These are phyloP conservation scores for Astrothelium macrocarpum DNA, from an alignment of 495 filamentous ascomycete species.

Conservation along the genomic window DNA sequence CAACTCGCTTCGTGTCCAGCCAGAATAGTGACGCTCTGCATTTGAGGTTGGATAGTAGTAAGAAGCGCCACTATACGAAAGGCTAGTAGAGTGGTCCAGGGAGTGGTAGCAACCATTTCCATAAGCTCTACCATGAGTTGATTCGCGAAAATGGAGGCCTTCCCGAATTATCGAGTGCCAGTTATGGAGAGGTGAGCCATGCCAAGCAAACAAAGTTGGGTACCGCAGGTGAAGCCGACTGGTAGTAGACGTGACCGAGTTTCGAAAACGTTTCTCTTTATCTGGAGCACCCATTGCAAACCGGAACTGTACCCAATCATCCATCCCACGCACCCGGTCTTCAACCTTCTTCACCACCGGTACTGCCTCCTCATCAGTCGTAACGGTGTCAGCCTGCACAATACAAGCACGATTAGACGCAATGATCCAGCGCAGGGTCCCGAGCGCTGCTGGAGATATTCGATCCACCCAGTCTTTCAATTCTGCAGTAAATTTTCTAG, in stretches of 20 bases:
- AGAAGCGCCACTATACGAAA: conserved; percentile 8
- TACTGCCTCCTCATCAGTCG: conserved; percentile 11
- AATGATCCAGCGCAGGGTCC: conserved; percentile 78
- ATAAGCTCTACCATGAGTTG: conserved; percentile 54
- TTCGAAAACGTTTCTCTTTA: conserved; percentile 73
- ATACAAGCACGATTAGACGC: conserved; percentile 87
- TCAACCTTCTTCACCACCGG: conserved; percentile 27
- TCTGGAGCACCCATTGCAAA: conserved; percentile 85
- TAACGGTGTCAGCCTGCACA: conserved; percentile 49
- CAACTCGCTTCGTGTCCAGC: conserved; percentile 60
- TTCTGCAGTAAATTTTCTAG: conserved; percentile 29
- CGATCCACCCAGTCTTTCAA: conserved; percentile 52
- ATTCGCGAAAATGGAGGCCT: conserved; percentile 62
- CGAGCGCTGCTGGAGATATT: conserved; percentile 57
- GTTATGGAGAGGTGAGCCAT: conserved; percentile 65
- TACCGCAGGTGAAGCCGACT: conserved; percentile 33
- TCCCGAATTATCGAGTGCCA: conserved; percentile 88
- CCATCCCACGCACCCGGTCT: conserved; percentile 56
- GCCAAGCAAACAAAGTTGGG: conserved; percentile 75
- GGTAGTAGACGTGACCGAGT: conserved; percentile 46
- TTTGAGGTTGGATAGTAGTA: too few relatives aligned
- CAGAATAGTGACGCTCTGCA: not conserved
- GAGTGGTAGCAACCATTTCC: conserved; percentile 82
- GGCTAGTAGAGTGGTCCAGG: conserved; percentile 45
- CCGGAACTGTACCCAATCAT: conserved; percentile 68